Evolutionary conservation across 164 flowering plant genomes (phyloP).

Genomic region (Litsea cubeba): DNA sequence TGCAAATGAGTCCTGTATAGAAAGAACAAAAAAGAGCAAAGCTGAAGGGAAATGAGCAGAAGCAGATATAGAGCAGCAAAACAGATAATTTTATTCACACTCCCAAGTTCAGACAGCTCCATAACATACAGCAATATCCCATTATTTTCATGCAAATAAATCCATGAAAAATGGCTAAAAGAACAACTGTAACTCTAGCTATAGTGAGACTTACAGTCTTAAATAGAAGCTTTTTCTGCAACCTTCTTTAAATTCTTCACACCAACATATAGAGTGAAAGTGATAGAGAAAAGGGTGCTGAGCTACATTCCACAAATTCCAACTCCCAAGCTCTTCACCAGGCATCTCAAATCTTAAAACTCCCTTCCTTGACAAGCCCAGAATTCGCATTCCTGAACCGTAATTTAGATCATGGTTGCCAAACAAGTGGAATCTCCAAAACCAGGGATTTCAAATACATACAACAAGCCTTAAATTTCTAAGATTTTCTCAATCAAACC

Average conservation of each 20-base stretch:
- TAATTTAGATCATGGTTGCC: background rate
- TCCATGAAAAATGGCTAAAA: conserved; percentile 2
- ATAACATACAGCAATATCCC: background rate
- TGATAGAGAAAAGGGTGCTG: background rate
- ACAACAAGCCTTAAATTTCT: background rate
- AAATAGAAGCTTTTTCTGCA: conserved; percentile 4
- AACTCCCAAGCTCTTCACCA: background rate
- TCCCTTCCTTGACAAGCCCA: background rate
- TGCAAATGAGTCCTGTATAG: background rate
- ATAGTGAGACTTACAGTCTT: conserved; percentile 1
- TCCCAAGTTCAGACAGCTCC: conserved; percentile 1
- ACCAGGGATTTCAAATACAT: background rate
- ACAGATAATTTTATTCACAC: conserved; percentile 2
- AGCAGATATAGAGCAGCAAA: background rate
- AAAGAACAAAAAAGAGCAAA: background rate
- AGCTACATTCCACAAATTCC: background rate
- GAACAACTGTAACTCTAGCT: background rate
- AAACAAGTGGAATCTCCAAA: background rate
- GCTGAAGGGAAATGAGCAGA: background rate
- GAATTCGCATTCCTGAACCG: background rate
- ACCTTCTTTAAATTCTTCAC: conserved; percentile 11
- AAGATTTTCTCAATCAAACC: background rate
- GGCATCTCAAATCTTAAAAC: background rate
- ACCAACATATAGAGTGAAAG: conserved; percentile 6
- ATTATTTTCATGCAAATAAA: conserved; percentile 5